These are phyloP conservation scores for Coccomyxa subellipsoidea DNA, from an alignment of 163 green algal species.

Conservation along the genomic window DNA sequence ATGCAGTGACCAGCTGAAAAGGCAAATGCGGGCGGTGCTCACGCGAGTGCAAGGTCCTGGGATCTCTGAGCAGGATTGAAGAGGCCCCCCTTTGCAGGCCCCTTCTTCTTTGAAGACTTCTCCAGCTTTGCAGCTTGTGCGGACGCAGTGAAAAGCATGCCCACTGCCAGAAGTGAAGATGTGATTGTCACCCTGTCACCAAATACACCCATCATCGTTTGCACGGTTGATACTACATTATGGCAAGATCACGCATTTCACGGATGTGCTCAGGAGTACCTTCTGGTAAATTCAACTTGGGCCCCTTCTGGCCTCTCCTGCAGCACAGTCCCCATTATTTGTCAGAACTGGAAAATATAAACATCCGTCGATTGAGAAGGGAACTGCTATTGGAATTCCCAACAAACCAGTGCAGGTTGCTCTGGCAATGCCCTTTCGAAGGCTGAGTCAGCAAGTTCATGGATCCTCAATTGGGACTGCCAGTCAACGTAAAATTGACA, in stretches of 20 bases:
- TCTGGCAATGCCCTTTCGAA: neutral
- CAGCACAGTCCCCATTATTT: neutral
- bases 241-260: too few species aligned
- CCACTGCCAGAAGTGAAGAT: neutral
- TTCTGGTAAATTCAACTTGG: neutral
- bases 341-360: neutral
- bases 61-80: neutral
- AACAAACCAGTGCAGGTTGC: too few species aligned
- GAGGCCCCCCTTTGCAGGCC: neutral
- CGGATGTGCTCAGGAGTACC: too few species aligned
- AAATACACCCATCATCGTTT: neutral
- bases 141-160: neutral
- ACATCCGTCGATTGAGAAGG: neutral
- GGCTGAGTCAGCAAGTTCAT: neutral
- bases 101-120: neutral
- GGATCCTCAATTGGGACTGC: too few species aligned
- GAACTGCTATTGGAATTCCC: too few species aligned
- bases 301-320: neutral
- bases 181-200: neutral
- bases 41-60: neutral
- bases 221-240: too few species aligned
- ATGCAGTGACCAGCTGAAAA: too few species aligned
- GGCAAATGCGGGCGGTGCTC: neutral
- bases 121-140: neutral
- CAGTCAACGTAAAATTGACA: too few species aligned